These are phyloP conservation scores for Mortierella sp. DNA, from an alignment of 371 early-diverging fungal genomes.

Conservation along the genomic window DNA sequence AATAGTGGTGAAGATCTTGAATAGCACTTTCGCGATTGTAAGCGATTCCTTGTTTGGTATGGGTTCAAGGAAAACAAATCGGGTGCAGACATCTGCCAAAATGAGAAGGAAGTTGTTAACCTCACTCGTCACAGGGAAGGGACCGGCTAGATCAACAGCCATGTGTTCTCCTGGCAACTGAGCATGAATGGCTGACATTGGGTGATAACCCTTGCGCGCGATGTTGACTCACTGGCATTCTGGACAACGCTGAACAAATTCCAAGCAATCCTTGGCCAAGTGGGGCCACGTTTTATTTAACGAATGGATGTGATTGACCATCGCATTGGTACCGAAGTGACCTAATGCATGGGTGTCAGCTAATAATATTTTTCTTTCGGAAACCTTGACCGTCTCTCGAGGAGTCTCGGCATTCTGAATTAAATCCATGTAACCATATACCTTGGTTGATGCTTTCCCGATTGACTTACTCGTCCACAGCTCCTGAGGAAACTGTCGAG, in stretches of 20 bases:
- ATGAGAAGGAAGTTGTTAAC: constrained; percentile 10
- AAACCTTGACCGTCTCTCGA: no score
- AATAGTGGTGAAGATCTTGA: constrained; percentile 14
- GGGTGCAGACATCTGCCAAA: constrained; percentile 21
- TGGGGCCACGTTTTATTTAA: constrained; percentile 6
- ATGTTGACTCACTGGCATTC: constrained; percentile 21
- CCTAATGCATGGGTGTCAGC: constrained; percentile 15
- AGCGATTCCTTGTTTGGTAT: not conserved
- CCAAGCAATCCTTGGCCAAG: constrained; percentile 4
- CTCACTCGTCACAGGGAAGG: constrained; percentile 5
- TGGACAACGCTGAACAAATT: not conserved
- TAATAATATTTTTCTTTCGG: no score
- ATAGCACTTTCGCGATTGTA: constrained; percentile 1
- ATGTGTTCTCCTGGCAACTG: constrained; percentile 18
- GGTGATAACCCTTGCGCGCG: constrained; percentile 13
- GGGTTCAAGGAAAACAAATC: constrained; percentile 16
- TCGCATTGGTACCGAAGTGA: constrained; percentile 11
- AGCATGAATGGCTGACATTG: constrained; percentile 14
- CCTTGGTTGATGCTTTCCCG: no score
- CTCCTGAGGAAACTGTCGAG: constrained; percentile 18
- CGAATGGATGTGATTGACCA: constrained; percentile 10
- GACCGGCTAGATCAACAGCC: constrained; percentile 12
- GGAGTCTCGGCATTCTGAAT: not conserved
- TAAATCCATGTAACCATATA: not conserved
- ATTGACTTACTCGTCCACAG: constrained; percentile 1